Conservation (phyloP, 2,329 filamentous ascomycete genomes). For the Claviceps monticola region DNA sequence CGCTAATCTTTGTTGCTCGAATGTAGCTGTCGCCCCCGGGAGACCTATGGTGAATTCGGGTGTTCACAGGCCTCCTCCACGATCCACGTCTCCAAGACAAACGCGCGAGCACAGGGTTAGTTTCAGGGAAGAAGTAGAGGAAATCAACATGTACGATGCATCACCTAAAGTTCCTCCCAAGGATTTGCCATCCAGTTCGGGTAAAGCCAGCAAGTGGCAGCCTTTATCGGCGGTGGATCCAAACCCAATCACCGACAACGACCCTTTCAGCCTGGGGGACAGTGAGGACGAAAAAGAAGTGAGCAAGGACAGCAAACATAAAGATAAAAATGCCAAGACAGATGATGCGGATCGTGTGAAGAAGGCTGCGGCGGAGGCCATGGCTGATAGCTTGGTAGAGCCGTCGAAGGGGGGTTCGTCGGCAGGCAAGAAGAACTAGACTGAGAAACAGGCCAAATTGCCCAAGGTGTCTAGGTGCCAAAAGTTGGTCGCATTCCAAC, state of each 20-base stretch:
- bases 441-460: not conserved
- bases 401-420: slow-evolving; percentile 18
- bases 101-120: slow-evolving; percentile 38
- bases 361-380: slow-evolving; percentile 49
- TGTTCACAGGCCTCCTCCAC: slow-evolving; percentile 58
- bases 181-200: slow-evolving; percentile 30
- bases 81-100: slow-evolving; percentile 36
- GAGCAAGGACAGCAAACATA: slow-evolving; percentile 31
- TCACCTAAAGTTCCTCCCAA: slow-evolving; percentile 42
- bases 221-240: slow-evolving; percentile 73
- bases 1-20: not conserved
- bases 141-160: slow-evolving; percentile 62
- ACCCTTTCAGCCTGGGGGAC: slow-evolving; percentile 92
- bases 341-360: slow-evolving; percentile 50
- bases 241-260: slow-evolving; percentile 73
- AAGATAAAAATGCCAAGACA: slow-evolving; percentile 36
- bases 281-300: slow-evolving; percentile 76
- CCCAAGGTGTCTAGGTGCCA: not conserved
- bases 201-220: slow-evolving; percentile 91
- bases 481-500: not conserved
- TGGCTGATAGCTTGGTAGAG: slow-evolving; percentile 41
- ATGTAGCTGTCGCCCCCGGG: slow-evolving; percentile 14
- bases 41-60: slow-evolving; percentile 50
- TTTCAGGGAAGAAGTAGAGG: slow-evolving; percentile 54
- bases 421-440: slow-evolving; percentile 22